Conservation (phyloP, 345 rosid genomes). For the Acer campestre region DNA sequence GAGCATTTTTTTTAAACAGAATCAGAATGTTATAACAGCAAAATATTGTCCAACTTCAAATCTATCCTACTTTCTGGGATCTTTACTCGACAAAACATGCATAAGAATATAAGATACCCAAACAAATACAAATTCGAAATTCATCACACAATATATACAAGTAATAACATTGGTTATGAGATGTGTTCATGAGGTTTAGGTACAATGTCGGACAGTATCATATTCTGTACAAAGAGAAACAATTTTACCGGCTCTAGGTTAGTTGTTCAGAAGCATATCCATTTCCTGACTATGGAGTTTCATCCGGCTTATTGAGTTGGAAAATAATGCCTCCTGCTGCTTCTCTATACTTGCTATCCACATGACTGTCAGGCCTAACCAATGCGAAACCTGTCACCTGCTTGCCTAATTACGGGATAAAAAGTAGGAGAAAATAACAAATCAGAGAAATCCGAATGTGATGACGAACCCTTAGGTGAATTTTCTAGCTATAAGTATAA, state of each 20-base stretch:
- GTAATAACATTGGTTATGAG: background rate
- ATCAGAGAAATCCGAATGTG: background rate
- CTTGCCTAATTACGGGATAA: constrained; percentile 9
- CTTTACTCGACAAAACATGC: too few relatives aligned
- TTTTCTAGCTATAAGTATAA: background rate
- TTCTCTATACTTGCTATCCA: constrained; percentile 11
- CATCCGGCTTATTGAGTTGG: background rate
- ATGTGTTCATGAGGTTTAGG: background rate
- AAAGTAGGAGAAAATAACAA: background rate
- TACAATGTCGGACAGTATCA: background rate
- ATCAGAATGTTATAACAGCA: too few relatives aligned
- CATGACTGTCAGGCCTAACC: background rate
- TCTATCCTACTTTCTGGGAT: too few relatives aligned
- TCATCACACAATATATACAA: too few relatives aligned
- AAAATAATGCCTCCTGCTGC: background rate
- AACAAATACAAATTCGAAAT: too few relatives aligned
- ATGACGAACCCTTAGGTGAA: background rate
- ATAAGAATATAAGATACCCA: too few relatives aligned
- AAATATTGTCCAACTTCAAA: too few relatives aligned
- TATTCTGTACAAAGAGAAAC: background rate
- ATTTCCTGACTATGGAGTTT: background rate
- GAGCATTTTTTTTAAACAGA: too few relatives aligned
- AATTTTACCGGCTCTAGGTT: background rate
- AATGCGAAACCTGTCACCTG: constrained; percentile 19
- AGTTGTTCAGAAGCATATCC: background rate